A percentile compares a stretch with the other conserved stretches of the same genome.
Evolutionary conservation across 164 flowering plant genomes (phyloP).

Genomic region (Dillenia suffruticosa): DNA sequence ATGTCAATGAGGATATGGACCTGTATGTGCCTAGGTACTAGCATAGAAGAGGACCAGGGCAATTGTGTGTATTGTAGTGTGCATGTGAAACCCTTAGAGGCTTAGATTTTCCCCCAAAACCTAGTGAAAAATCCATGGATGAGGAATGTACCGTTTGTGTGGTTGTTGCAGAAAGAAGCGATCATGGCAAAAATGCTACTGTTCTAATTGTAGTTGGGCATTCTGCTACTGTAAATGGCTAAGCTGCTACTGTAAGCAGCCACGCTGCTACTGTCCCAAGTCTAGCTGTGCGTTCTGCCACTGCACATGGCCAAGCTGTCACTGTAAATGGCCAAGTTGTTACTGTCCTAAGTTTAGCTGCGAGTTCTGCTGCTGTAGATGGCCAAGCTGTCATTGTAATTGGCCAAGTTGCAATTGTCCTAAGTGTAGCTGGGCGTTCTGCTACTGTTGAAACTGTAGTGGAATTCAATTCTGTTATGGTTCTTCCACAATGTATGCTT

Average conservation of each 20-base stretch:
- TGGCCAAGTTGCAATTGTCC: slow-evolving; percentile 10
- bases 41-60: no score
- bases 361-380: slow-evolving; percentile 13
- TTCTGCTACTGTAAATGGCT: slow-evolving; percentile 16
- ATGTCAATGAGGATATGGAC: background rate
- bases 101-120: no score
- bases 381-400: slow-evolving; percentile 14
- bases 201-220: background rate
- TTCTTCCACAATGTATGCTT: slow-evolving; percentile 27
- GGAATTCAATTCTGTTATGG: slow-evolving; percentile 22
- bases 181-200: slow-evolving; percentile 6
- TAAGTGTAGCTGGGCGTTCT: slow-evolving; percentile 17
- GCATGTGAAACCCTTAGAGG: no score
- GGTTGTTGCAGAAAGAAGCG: slow-evolving; percentile 27
- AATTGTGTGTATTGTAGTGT: no score
- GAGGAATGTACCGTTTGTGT: slow-evolving; percentile 17
- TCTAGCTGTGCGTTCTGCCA: slow-evolving; percentile 15
- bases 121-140: slow-evolving; percentile 5
- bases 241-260: slow-evolving; percentile 9
- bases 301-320: slow-evolving; percentile 17
- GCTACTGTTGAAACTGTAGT: slow-evolving; percentile 26
- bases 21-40: background rate
- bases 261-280: slow-evolving; percentile 8
- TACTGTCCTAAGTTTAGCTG: slow-evolving; percentile 15
- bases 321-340: slow-evolving; percentile 7